Conservation (phyloP, 352 stramenopile genomes). For the Aphanomyces stellatus region DNA sequence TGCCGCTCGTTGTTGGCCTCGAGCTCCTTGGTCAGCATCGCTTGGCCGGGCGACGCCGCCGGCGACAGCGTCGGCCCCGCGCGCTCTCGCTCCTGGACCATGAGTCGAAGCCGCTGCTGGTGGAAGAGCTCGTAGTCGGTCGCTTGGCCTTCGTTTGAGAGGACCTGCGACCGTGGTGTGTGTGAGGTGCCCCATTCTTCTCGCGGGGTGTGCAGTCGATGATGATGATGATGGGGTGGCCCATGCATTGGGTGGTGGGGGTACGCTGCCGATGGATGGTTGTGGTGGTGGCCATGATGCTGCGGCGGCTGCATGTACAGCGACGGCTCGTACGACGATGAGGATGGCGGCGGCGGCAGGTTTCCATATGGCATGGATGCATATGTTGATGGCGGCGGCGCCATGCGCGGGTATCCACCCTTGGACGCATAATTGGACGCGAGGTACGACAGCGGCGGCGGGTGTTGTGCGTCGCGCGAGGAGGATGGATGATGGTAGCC, state of each 20-base stretch:
- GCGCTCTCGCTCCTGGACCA: slow-evolving; percentile 76
- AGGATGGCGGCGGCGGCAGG: neutral
- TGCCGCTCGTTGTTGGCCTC: slow-evolving; percentile 83
- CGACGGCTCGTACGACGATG: neutral
- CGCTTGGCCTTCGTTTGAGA: slow-evolving; percentile 68
- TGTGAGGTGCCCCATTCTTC: slow-evolving; percentile 84
- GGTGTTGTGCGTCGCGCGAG: too few relatives aligned
- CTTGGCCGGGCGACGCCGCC: slow-evolving; percentile 70
- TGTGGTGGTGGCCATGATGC: neutral
- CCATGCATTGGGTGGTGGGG: neutral
- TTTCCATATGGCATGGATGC: neutral
- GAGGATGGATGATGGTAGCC: too few relatives aligned
- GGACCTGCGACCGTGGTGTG: slow-evolving; percentile 73
- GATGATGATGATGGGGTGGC: neutral
- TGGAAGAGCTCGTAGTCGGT: slow-evolving; percentile 83
- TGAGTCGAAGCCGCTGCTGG: slow-evolving; percentile 72
- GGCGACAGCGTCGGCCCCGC: slow-evolving; percentile 70
- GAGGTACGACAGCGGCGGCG: too few relatives aligned
- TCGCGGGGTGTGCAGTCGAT: slow-evolving; percentile 18
- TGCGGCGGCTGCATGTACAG: neutral
- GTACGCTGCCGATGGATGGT: neutral
- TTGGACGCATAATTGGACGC: too few relatives aligned
- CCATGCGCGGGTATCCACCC: neutral
- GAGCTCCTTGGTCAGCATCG: slow-evolving; percentile 81
- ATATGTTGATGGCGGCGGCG: neutral